Percentiles rank a stretch among this genome's conserved stretches.
phyloP scores from a whole-genome alignment of 805 yeast genomes.

The Diddensiella santjacobensis region DNA sequence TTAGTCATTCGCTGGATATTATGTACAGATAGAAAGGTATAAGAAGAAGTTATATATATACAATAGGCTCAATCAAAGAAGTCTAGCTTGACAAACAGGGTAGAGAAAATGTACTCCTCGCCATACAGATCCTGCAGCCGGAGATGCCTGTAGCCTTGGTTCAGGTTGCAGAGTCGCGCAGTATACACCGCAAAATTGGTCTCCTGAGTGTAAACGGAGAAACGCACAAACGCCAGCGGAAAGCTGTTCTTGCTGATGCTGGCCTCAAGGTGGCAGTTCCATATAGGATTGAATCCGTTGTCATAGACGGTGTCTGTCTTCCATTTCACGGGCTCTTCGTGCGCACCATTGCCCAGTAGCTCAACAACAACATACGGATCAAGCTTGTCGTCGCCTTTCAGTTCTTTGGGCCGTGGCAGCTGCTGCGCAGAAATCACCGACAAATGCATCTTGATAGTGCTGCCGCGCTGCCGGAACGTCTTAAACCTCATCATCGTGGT shows the following conservation, averaged over 20 bases:
- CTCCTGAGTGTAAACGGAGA: constrained; percentile 34
- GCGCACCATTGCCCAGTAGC: constrained; percentile 42
- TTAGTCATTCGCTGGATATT: background rate
- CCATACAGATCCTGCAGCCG: constrained; percentile 77
- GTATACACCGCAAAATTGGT: constrained; percentile 55
- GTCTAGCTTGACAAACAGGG: constrained; percentile 41
- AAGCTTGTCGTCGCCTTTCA: constrained; percentile 42
- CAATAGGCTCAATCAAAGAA: background rate
- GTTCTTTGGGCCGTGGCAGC: constrained; percentile 63
- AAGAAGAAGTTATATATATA: no score
- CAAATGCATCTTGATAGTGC: constrained; percentile 30
- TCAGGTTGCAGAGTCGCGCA: constrained; percentile 57
- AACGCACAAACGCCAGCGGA: constrained; percentile 36
- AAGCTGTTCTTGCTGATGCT: constrained; percentile 31
- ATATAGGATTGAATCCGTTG: constrained; percentile 85
- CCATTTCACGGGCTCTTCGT: constrained; percentile 10
- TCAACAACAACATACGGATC: constrained; percentile 66
- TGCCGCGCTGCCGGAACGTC: constrained; percentile 14
- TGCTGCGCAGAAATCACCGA: constrained; percentile 78
- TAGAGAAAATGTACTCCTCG: constrained; percentile 65
- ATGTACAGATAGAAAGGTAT: background rate
- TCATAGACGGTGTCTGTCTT: constrained; percentile 25
- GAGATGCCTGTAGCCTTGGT: constrained; percentile 77
- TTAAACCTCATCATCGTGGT: constrained; percentile 21
- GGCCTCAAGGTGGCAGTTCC: constrained; percentile 60